Base-by-base conservation (phyloP, 2,329 filamentous ascomycete genomes). In the Cadophora gregata region DNA sequence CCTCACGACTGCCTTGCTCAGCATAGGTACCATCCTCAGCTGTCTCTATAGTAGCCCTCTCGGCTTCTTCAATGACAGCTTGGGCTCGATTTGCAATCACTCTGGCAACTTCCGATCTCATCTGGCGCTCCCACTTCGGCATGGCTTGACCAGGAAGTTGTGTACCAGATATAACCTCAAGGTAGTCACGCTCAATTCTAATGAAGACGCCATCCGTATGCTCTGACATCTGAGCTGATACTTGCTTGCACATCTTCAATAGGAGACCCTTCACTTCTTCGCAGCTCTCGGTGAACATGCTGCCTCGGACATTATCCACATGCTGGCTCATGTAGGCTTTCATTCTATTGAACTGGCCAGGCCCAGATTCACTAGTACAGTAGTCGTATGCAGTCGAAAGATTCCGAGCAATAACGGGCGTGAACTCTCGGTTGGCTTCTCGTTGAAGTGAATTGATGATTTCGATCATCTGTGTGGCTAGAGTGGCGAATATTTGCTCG, bases 381-480 rank as follows among this genome's bases (percentile, higher is more conserved):
- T 56, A 60, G 0, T 77, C 64, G 72, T 89, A 89, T 0, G 79
- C 81, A 1, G 75, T 66, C 1, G 69, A 67, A 82, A 89, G 86
- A 36, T 75, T 76, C 1, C 70, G 51, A 4, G 77, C 73, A 62
- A 89, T 81, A 2, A 78, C 78, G 0, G 84, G 85, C 0, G 79
- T 80, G 64, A 88, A 87, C 38, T 83, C 78, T 4, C 86, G 82
- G 70, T 82, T 88, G 19, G 83, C 82, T 3, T 85, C 82, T 31
- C 83, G 80, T 71, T 88, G 85, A 4, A 77, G 67, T 5, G 79
- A 76, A 0, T 77, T 83, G 69, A 87, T 80, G 1, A 70, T 69
- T 1, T 71, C 70, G 0, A 77, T 68, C 48, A 83, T 75, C 4
- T 68, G 67, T 0, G 62, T 67, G 2, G 77, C 76, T 0, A 83